Evolutionary conservation across 192 early-diverging fungal genomes (phyloP).

Genomic region (Rhizophagus sp.): DNA sequence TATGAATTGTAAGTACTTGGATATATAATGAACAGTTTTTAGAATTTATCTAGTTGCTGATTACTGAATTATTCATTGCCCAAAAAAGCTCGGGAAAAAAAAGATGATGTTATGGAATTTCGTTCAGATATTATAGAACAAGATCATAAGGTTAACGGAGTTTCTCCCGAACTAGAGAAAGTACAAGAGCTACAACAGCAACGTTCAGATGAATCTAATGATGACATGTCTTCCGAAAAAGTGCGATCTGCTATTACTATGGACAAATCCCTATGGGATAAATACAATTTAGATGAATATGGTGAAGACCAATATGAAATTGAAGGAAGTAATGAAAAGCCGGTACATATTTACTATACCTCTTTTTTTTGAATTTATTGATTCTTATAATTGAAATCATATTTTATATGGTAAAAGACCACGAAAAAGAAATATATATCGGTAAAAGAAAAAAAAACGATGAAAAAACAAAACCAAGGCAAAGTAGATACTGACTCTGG

Average conservation of each 20-base stretch:
- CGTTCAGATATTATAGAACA: neutral
- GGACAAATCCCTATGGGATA: conserved; percentile 37
- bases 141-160: neutral
- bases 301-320: conserved; percentile 51
- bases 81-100: neutral
- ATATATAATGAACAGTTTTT: neutral
- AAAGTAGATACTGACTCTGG: conserved; percentile 24
- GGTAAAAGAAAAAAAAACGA: conserved; percentile 82
- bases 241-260: neutral
- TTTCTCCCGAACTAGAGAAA: neutral
- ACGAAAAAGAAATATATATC: conserved; percentile 53
- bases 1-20: neutral
- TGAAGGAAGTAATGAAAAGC: conserved; percentile 25
- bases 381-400: neutral
- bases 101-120: neutral
- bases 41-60: neutral
- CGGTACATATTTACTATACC: neutral
- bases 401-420: neutral
- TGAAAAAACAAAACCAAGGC: conserved; percentile 63
- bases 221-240: neutral
- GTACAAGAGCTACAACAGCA: neutral
- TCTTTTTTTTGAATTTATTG: neutral
- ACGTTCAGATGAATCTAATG: neutral
- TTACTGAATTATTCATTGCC: too few relatives aligned
- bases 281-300: conserved; percentile 56